Evolutionary conservation across 1,139 yeast genomes (phyloP), one percentile per base, ranked within the genome.

Genomic region (Magnusiomyces ingens): DNA sequence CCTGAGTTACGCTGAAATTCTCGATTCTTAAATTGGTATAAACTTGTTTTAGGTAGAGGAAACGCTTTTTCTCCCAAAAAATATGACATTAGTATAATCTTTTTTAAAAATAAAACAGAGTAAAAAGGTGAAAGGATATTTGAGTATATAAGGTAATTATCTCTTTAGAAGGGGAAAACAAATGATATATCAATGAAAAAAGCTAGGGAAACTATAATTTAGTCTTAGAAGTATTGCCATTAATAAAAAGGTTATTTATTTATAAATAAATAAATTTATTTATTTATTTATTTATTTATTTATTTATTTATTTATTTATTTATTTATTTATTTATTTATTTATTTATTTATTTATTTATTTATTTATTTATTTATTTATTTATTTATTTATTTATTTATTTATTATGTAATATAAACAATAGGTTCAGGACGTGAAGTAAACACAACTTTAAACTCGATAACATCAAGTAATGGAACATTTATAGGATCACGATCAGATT

Each of bases 341-440:
- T n/a, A n/a, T n/a, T n/a, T n/a, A 12, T 17, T 40, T 12, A n/a
- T 38, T 29, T 18, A 21, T 32, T n/a, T 22, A 45, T 18, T 29
- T 6, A 32, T 17, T 21, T 26, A 42, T 32, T 12, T 13, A 37
- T 47, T 12, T 21, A 5, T 41, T 46, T 46, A 13, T 19, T 26
- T 5, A 38, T 36, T 21, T 11, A 11, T 2, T 35, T 21, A 3
- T 11, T 2, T 22, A 38, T 10, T 18, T 11, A 8, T n/a, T 4
- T 18, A 38, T 13, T 6, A 12, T 17, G 29, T 17, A 41, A 17
- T 49, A 32, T 53, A 49, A 19, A 66, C 65, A 18, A 66, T 57
- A 1, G 70, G 71, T 55, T 67, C 71, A 1, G 71, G 71, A 46
- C 74, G 65, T 35, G 66, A 57, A 35, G 62, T 57, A 56, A 71